Percentiles rank a stretch among this genome's conserved stretches.
Conservation (phyloP, 2,329 filamentous ascomycete genomes). For the Ophiostoma pallidulum region DNA sequence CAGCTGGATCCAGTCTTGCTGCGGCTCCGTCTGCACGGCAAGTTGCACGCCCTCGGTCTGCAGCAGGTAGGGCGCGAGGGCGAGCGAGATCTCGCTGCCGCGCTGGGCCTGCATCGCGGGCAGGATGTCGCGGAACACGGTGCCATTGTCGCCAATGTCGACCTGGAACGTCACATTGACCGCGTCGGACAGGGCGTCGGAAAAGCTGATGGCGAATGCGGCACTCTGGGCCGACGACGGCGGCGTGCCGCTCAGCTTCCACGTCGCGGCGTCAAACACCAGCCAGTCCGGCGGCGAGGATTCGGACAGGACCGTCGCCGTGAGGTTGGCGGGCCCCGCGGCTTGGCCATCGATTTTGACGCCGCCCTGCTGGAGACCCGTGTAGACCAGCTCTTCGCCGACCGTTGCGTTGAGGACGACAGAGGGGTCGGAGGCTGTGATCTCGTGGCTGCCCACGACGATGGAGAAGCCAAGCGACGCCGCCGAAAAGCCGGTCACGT, state of each 20-base stretch:
- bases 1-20: conserved; percentile 35
- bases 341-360: conserved; percentile 50
- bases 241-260: conserved; percentile 56
- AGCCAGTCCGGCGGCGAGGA: conserved; percentile 58
- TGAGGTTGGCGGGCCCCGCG: conserved; percentile 27
- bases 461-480: conserved; percentile 59
- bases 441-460: conserved; percentile 58
- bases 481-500: conserved; percentile 68
- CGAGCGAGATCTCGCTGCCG: conserved; percentile 33
- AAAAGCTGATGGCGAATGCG: conserved; percentile 52
- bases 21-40: conserved; percentile 27
- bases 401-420: conserved; percentile 48
- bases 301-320: conserved; percentile 41
- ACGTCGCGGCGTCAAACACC: conserved; percentile 49
- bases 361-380: conserved; percentile 36
- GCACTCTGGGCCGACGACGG: conserved; percentile 47
- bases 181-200: conserved; percentile 49
- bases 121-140: conserved; percentile 31
- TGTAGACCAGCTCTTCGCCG: conserved; percentile 43
- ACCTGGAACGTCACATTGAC: conserved; percentile 45
- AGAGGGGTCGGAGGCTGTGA: conserved; percentile 51
- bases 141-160: conserved; percentile 21
- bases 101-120: conserved; percentile 31
- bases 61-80: conserved; percentile 33
- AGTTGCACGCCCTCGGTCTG: conserved; percentile 31